Evolutionary conservation across 2,329 filamentous ascomycete genomes (phyloP).

Genomic region (Aspergillus aculeatus): DNA sequence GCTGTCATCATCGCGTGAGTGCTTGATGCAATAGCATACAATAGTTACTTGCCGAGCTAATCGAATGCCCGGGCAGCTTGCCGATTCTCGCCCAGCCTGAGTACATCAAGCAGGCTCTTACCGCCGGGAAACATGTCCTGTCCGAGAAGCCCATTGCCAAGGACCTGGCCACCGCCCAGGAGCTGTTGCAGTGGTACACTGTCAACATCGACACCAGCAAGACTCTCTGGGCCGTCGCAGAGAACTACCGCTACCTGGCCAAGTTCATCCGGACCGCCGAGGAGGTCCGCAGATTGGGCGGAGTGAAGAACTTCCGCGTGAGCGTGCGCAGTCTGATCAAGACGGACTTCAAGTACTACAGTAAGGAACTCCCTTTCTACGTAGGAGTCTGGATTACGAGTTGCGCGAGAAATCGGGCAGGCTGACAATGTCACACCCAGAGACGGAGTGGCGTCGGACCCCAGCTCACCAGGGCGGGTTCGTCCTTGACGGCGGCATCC

Average conservation of each 20-base stretch:
- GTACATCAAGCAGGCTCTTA: constrained; percentile 50
- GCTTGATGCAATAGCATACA: not conserved
- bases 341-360: constrained; percentile 54
- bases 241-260: constrained; percentile 57
- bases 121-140: constrained; percentile 56
- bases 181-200: constrained; percentile 53
- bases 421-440: constrained; percentile 18
- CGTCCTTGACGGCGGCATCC: constrained; percentile 59
- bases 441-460: constrained; percentile 57
- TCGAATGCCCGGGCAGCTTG: constrained; percentile 35
- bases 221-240: constrained; percentile 51
- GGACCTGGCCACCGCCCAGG: constrained; percentile 51
- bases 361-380: constrained; percentile 28
- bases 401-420: not conserved
- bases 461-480: constrained; percentile 60
- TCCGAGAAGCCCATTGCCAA: constrained; percentile 59
- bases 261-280: constrained; percentile 49
- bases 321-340: constrained; percentile 47
- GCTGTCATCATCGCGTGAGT: constrained; percentile 53
- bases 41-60: not conserved
- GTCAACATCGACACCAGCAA: constrained; percentile 41
- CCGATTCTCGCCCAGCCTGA: constrained; percentile 54
- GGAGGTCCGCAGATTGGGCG: constrained; percentile 49
- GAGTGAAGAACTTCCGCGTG: constrained; percentile 51
- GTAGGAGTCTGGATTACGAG: not conserved